Evolutionary conservation across 2,329 filamentous ascomycete species (phyloP), one percentile per base, ranked within the genome.

Genomic region (Fusarium papillatum): DNA sequence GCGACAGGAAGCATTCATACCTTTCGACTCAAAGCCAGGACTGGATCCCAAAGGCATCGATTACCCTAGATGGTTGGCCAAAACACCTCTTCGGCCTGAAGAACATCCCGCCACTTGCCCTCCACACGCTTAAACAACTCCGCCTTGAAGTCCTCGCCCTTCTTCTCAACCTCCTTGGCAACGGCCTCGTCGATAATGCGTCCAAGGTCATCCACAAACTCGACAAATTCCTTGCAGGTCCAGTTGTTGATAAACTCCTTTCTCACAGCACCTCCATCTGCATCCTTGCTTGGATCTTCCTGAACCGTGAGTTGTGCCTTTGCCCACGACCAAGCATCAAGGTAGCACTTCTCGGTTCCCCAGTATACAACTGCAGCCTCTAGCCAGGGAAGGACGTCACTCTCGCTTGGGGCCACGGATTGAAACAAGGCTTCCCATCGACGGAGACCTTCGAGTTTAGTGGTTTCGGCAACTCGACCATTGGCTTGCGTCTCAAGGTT

Each of bases 361-460:
- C 93, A 96, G 29, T 95, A 89, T n/a, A 94, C 88, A 4, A 95
- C 89, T 72, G 95, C 86, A 8, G 92, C 93, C 80, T 95, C 93
- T 4, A 95, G 84, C 79, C 86, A 88, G 0, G 85, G 82, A 0
- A 94, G 80, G 2, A 74, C 66, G 3, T 78, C 73, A 2, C 84
- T 87, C 4, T 86, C 85, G 10, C 85, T 86, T 0, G 87, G 84
- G 63, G 87, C 87, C 16, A 89, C 86, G 6, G 87, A 88, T n/a
- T 86, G 88, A 68, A 91, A 89, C 7, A 94, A 89, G 24, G 72
- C 72, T 62, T 86, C 81, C 73, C 85, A 84, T 48, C 84, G 81
- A 4, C 76, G 72, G 10, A 86, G 81, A 0, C 87, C 87, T 1
- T 84, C 82, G 8, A 86, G 79, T 62, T 87, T 85, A 3, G 81